phyloP scores from a whole-genome alignment of 192 early-diverging fungal species.

The Chytriomyces sp. region DNA sequence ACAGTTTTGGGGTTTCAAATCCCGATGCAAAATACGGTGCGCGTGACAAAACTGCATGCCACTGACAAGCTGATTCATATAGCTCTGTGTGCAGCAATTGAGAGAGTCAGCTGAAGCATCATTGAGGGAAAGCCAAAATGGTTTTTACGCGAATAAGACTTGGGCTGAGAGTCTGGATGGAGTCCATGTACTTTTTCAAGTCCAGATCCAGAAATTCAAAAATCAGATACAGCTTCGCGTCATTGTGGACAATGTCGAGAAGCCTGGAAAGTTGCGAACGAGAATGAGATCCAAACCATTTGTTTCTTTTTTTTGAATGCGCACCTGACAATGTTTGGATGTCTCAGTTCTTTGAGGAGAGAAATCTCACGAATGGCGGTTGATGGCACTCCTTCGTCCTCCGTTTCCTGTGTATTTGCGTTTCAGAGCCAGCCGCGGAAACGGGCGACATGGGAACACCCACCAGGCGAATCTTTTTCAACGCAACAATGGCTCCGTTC shows the following conservation, averaged over 20 bases:
- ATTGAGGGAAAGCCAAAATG: neutral
- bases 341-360: conserved; percentile 94
- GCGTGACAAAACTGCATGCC: conserved; percentile 91
- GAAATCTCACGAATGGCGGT: conserved; percentile 99
- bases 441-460: neutral
- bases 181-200: conserved; percentile 85
- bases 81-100: conserved; percentile 66
- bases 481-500: conserved; percentile 85
- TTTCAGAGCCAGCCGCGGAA: neutral
- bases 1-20: conserved; percentile 96
- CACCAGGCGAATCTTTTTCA: conserved; percentile 81
- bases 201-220: conserved; percentile 97
- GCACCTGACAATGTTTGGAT: conserved; percentile 72
- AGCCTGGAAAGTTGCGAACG: conserved; percentile 49
- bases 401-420: conserved; percentile 37
- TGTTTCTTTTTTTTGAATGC: conserved; percentile 51
- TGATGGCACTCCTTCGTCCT: conserved; percentile 89
- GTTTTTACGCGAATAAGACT: conserved; percentile 60
- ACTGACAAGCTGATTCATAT: conserved; percentile 85
- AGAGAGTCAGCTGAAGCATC: too few species aligned
- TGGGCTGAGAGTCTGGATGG: conserved; percentile 53
- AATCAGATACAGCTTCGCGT: conserved; percentile 88
- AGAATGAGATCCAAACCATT: neutral
- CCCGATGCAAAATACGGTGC: conserved; percentile 92
- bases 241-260: conserved; percentile 85